Evolutionary conservation across 129 eudicot genomes (phyloP).

Genomic region (Dittrichia graveolens): DNA sequence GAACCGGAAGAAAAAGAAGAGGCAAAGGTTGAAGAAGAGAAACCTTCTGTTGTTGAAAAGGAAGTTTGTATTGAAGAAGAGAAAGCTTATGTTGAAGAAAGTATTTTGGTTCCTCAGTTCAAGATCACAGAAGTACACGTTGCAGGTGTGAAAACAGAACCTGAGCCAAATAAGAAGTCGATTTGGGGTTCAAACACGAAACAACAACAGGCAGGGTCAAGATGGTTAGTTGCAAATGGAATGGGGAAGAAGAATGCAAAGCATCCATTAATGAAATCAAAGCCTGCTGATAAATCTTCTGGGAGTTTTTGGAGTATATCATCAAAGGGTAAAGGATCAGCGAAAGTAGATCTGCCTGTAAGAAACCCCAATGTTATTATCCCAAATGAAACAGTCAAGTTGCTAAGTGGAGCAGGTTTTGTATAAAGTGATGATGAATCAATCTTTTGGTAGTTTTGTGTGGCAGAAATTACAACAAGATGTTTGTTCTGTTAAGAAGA

Average conservation of each 20-base stretch:
- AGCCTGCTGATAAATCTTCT: slow-evolving; percentile 44
- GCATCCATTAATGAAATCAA: slow-evolving; percentile 73
- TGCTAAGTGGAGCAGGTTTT: slow-evolving; percentile 51
- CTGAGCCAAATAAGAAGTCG: slow-evolving; percentile 60
- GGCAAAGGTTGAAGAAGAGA: slow-evolving; percentile 32
- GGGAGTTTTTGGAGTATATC: slow-evolving; percentile 89
- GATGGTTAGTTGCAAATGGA: slow-evolving; percentile 94
- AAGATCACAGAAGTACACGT: slow-evolving; percentile 83
- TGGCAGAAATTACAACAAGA: neutral
- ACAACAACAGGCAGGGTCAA: slow-evolving; percentile 87
- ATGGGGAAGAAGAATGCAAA: slow-evolving; percentile 91
- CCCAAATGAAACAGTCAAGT: slow-evolving; percentile 61
- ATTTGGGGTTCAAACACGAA: slow-evolving; percentile 68
- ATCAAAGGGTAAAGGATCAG: slow-evolving; percentile 61
- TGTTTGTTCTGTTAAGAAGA: neutral
- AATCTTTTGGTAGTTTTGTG: neutral
- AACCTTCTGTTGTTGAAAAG: slow-evolving; percentile 27
- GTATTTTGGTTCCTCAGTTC: slow-evolving; percentile 53
- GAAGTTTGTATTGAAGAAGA: slow-evolving; percentile 36
- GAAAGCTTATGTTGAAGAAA: slow-evolving; percentile 36
- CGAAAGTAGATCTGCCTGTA: slow-evolving; percentile 51
- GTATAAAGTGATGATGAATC: slow-evolving; percentile 5
- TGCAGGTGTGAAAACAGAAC: slow-evolving; percentile 73
- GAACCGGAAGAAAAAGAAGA: slow-evolving; percentile 44
- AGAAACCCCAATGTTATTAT: slow-evolving; percentile 72